Conservation (phyloP, 1,284 basidiomycete species). For the Cutaneotrichosporon sp. region DNA sequence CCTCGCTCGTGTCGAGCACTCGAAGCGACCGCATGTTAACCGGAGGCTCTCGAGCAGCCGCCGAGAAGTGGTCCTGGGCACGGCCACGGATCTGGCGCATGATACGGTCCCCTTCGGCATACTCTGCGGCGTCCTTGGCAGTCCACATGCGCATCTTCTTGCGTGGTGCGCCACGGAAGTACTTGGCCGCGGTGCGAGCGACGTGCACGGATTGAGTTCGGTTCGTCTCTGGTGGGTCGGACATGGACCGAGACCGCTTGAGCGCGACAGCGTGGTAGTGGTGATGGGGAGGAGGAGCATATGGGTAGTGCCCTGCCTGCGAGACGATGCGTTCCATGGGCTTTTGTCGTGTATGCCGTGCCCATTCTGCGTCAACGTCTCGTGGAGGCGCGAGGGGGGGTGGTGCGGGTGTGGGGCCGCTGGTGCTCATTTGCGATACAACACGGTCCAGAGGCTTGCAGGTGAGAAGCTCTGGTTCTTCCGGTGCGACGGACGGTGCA, state of each 20-base stretch:
- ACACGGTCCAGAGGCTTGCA: conserved; percentile 20
- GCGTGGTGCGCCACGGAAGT: conserved; percentile 12
- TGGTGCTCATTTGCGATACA: conserved; percentile 3
- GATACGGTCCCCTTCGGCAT: conserved; percentile 17
- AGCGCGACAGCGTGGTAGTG: conserved; percentile 6
- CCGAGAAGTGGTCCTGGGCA: conserved; percentile 23
- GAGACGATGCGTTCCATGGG: conserved; percentile 20
- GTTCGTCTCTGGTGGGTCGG: conserved; percentile 18
- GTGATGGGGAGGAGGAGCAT: background rate
- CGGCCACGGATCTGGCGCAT: conserved; percentile 20
- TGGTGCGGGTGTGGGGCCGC: background rate
- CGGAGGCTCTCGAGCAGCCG: conserved; percentile 54
- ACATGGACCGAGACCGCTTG: conserved; percentile 19
- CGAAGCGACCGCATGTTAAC: conserved; percentile 78
- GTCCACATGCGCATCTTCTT: conserved; percentile 21
- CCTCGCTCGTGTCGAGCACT: conserved; percentile 77
- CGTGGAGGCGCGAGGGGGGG: background rate
- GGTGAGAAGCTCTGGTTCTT: conserved; percentile 11
- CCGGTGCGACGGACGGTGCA: background rate
- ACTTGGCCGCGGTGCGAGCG: conserved; percentile 13
- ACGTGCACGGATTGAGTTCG: conserved; percentile 10
- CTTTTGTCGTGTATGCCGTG: conserved; percentile 8
- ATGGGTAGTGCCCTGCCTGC: conserved; percentile 6
- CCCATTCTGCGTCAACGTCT: conserved; percentile 7
- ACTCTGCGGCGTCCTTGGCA: conserved; percentile 16